These are phyloP conservation scores for Aspergillus sp. DNA, from an alignment of 2,329 filamentous ascomycete genomes.

Conservation along the genomic window DNA sequence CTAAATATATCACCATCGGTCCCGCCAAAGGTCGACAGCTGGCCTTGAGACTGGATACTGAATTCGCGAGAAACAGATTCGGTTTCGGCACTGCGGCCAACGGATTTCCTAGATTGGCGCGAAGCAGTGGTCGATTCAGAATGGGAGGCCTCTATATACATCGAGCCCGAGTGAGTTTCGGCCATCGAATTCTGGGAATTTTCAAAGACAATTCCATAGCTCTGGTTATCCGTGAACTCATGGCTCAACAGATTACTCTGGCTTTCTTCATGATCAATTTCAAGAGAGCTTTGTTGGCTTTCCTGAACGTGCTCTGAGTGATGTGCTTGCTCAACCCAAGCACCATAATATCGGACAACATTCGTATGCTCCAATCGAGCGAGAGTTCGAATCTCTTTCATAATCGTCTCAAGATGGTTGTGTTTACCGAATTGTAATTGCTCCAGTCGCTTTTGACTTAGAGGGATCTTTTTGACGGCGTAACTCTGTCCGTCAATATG, in stretches of 20 bases:
- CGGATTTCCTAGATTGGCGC: conserved; percentile 34
- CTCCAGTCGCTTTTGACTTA: conserved; percentile 46
- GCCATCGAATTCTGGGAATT: conserved; percentile 23
- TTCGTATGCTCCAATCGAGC: conserved; percentile 57
- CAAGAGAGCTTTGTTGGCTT: conserved; percentile 1
- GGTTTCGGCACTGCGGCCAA: conserved; percentile 37
- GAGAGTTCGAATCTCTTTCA: conserved; percentile 55
- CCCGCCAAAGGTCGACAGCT: conserved; percentile 27
- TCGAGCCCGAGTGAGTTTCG: conserved; percentile 14
- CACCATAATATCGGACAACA: conserved; percentile 58
- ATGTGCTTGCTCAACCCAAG: conserved; percentile 52
- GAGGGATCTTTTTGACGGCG: conserved; percentile 57
- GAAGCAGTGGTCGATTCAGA: conserved; percentile 29
- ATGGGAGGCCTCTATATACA: conserved; percentile 2
- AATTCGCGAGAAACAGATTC: conserved; percentile 42
- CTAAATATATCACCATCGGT: conserved; percentile 35
- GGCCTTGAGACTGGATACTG: conserved; percentile 20
- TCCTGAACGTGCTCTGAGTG: conserved; percentile 8
- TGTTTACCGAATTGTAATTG: conserved; percentile 46
- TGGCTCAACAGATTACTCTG: conserved; percentile 10
- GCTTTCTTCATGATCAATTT: conserved; percentile 9
- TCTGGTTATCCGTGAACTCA: conserved; percentile 18
- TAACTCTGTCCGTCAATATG: conserved; percentile 55
- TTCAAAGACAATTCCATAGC: conserved; percentile 36
- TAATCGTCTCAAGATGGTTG: conserved; percentile 47